phyloP scores from a whole-genome alignment of 768 basidiomycete species.

The Epithele typhae region DNA sequence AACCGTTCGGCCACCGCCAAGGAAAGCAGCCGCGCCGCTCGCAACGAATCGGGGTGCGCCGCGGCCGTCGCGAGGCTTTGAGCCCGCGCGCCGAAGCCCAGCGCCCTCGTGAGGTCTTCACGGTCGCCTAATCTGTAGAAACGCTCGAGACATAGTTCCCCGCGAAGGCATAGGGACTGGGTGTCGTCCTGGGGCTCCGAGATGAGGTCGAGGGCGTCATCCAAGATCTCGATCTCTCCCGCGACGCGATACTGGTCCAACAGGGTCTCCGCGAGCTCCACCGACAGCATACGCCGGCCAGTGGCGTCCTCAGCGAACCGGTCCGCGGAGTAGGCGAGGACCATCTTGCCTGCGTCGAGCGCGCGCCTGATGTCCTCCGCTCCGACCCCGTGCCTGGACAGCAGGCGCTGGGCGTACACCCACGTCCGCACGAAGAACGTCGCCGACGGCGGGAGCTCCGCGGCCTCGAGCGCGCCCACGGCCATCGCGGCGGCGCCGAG shows the following conservation, averaged over 20 bases:
- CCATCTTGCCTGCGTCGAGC: neutral
- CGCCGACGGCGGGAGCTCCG: neutral
- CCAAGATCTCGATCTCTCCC: neutral
- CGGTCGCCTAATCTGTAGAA: neutral
- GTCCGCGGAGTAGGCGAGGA: neutral
- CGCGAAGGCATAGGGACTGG: neutral
- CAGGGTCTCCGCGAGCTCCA: slow-evolving; percentile 1
- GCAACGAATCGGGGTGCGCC: neutral
- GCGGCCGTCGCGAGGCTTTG: neutral
- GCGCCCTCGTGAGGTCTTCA: neutral
- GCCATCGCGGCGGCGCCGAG: neutral
- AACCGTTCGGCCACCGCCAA: neutral
- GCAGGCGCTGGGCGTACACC: neutral
- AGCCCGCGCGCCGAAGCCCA: neutral
- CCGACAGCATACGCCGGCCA: neutral
- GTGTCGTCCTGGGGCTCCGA: neutral
- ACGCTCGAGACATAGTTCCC: neutral
- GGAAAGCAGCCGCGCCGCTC: neutral
- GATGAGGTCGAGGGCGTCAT: neutral
- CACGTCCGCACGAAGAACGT: neutral
- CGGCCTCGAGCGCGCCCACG: neutral
- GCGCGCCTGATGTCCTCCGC: neutral
- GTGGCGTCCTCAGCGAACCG: neutral
- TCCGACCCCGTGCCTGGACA: neutral
- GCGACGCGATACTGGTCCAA: neutral